phyloP scores from a whole-genome alignment of 2,329 filamentous ascomycete species.

The Aurifilum marmelostoma region DNA sequence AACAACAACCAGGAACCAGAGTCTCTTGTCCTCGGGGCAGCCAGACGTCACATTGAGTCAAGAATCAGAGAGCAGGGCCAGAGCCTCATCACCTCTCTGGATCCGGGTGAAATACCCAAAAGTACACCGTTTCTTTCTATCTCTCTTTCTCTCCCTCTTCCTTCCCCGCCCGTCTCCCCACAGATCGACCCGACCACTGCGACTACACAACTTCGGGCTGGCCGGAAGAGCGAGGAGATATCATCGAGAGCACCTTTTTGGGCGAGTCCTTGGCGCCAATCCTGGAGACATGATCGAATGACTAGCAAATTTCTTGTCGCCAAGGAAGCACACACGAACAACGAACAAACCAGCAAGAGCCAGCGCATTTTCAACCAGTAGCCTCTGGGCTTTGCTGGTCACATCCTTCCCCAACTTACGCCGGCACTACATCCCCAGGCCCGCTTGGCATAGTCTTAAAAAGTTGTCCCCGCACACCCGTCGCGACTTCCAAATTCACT shows the following conservation, averaged over 20 bases:
- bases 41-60: background rate
- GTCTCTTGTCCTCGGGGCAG: background rate
- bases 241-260: background rate
- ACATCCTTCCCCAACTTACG: background rate
- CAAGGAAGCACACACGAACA: background rate
- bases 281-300: background rate
- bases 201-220: background rate
- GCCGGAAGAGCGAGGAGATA: background rate
- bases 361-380: background rate
- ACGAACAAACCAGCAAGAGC: background rate
- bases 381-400: background rate
- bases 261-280: background rate
- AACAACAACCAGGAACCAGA: background rate
- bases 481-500: slow-evolving; percentile 5
- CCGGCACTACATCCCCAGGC: background rate
- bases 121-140: background rate
- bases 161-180: background rate
- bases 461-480: slow-evolving; percentile 10
- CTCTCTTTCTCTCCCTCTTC: background rate
- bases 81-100: background rate
- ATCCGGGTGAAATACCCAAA: background rate
- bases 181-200: background rate
- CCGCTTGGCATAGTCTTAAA: background rate
- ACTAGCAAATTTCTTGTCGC: slow-evolving; percentile 3
- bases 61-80: background rate